phyloP scores from a whole-genome alignment of 2,329 filamentous ascomycete genomes.

The Scedosporium apiospermum region DNA sequence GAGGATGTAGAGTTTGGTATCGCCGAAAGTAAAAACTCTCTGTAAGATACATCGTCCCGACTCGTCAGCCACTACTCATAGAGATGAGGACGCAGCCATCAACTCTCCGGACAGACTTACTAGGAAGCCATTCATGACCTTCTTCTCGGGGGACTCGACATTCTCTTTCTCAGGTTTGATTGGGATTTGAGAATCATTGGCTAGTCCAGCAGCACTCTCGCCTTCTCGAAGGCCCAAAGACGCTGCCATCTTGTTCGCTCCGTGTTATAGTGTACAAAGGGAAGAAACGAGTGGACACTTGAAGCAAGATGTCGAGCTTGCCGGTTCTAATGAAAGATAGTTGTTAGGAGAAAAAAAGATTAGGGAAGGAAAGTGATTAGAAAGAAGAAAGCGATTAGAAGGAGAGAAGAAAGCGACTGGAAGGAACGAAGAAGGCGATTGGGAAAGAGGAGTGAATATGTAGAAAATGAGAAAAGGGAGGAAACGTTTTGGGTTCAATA shows the following conservation, averaged over 20 bases:
- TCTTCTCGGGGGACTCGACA: not conserved
- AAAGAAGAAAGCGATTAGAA: no score
- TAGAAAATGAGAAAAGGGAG: no score
- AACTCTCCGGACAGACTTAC: not conserved
- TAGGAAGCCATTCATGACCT: not conserved
- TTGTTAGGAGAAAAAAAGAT: not conserved
- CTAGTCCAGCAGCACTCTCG: not conserved
- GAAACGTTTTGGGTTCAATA: not conserved
- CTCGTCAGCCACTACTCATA: not conserved
- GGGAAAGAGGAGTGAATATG: no score
- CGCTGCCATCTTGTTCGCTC: not conserved
- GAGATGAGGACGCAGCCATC: not conserved
- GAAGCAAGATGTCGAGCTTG: not conserved
- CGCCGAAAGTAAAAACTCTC: conserved; percentile 17
- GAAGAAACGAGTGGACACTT: not conserved
- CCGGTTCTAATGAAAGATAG: not conserved
- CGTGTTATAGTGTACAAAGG: not conserved
- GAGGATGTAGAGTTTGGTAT: conserved; percentile 14
- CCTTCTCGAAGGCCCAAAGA: not conserved
- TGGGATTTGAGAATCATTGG: not conserved
- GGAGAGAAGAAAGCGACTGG: no score
- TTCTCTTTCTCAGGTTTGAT: not conserved
- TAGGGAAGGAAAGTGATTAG: not conserved
- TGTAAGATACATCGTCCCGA: not conserved
- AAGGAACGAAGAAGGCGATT: no score